A percentile compares a stretch with the other conserved stretches of the same genome.
phyloP scores from a whole-genome alignment of 2,329 filamentous ascomycete species.

The Alternaria sp. region DNA sequence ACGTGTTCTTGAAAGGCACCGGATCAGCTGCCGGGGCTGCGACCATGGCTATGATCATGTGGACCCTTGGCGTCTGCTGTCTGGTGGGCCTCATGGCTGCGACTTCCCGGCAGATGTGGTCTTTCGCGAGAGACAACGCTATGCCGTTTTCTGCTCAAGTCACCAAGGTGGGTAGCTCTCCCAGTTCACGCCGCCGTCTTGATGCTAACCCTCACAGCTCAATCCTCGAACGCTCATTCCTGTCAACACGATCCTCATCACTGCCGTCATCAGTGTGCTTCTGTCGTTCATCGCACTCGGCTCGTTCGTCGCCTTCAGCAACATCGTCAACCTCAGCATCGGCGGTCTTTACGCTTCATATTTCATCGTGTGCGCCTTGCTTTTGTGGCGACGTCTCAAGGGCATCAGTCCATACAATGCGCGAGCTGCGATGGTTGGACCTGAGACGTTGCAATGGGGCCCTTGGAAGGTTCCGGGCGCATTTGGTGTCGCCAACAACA shows the following conservation, averaged over 20 bases:
- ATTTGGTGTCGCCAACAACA: conserved; percentile 11
- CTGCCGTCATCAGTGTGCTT: conserved; percentile 8
- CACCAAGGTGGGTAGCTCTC: too few species aligned
- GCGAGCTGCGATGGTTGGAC: not conserved
- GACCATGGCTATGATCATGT: too few species aligned
- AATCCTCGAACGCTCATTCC: conserved; percentile 25
- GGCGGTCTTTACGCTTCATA: conserved; percentile 19
- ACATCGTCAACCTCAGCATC: conserved; percentile 15
- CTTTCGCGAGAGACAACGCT: too few species aligned
- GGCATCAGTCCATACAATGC: not conserved
- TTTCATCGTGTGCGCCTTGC: conserved; percentile 11
- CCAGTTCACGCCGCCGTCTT: too few species aligned
- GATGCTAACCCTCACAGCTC: not conserved
- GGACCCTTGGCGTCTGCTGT: too few species aligned
- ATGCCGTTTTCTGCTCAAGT: too few species aligned
- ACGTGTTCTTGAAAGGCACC: too few species aligned
- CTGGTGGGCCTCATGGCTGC: too few species aligned
- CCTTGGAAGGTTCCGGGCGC: conserved; percentile 6
- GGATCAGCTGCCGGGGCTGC: too few species aligned
- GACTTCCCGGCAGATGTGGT: too few species aligned
- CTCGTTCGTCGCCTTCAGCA: conserved; percentile 14
- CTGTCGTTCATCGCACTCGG: conserved; percentile 19
- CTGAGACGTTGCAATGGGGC: not conserved
- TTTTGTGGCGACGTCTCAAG: conserved; percentile 14
- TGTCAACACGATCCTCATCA: conserved; percentile 50